These are phyloP conservation scores for Murraya paniculata DNA, from an alignment of 345 rosid species.

Conservation along the genomic window DNA sequence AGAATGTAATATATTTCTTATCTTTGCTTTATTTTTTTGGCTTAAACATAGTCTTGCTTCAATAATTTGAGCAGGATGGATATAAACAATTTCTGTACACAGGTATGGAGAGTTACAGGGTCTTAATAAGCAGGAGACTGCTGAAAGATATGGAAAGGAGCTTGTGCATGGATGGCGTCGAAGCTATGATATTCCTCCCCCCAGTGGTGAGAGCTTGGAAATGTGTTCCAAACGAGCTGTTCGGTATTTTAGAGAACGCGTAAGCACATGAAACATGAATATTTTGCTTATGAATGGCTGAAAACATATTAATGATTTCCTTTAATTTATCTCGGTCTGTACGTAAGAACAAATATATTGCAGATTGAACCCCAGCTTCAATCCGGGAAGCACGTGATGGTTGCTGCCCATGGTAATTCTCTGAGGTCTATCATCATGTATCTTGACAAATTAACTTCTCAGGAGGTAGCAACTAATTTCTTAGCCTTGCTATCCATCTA, in stretches of 20 bases:
- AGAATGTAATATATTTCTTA: constrained; percentile 65
- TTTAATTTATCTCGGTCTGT: background rate
- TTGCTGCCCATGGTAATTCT: constrained; percentile 97
- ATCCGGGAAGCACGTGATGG: constrained; percentile 79
- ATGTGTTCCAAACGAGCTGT: constrained; percentile 98
- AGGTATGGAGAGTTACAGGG: constrained; percentile 99
- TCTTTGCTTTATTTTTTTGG: constrained; percentile 57
- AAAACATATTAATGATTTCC: background rate
- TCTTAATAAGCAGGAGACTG: constrained; percentile 93
- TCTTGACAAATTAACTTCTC: constrained; percentile 91
- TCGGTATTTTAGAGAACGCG: constrained; percentile 55
- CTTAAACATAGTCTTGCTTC: background rate
- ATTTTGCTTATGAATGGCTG: background rate
- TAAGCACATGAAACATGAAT: constrained; percentile 13
- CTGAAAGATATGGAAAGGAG: constrained; percentile 85
- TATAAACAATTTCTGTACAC: constrained; percentile 3
- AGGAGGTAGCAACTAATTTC: constrained; percentile 54
- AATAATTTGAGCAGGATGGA: background rate
- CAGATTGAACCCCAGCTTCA: constrained; percentile 90
- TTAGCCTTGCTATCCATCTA: background rate
- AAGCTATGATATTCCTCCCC: constrained; percentile 94
- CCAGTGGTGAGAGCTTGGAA: constrained; percentile 96
- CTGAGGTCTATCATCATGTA: constrained; percentile 94
- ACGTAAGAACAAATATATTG: constrained; percentile 3
- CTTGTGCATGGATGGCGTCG: constrained; percentile 96